Percentiles rank a stretch among this genome's conserved stretches.
Evolutionary conservation across 345 rosid species (phyloP).

Genomic region (Boechera retrofracta): DNA sequence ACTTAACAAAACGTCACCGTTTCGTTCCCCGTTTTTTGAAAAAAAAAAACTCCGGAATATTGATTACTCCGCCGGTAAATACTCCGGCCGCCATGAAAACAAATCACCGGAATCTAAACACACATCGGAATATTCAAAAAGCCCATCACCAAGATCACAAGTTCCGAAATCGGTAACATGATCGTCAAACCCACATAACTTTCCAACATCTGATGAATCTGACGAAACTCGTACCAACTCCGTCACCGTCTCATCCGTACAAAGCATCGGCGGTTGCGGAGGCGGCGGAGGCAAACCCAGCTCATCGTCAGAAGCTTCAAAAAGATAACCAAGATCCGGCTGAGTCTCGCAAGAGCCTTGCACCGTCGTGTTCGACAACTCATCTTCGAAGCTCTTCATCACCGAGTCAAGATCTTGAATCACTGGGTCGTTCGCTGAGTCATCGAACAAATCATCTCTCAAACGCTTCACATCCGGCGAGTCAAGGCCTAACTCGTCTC

Average conservation of each 20-base stretch:
- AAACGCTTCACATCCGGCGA: slow-evolving; percentile 62
- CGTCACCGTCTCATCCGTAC: slow-evolving; percentile 31
- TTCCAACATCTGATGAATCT: slow-evolving; percentile 39
- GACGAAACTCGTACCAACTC: slow-evolving; percentile 45
- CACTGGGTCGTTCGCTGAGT: slow-evolving; percentile 45
- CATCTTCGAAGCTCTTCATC: slow-evolving; percentile 62
- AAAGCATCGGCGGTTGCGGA: slow-evolving; percentile 8
- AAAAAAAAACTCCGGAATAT: not conserved
- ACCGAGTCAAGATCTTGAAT: slow-evolving; percentile 71
- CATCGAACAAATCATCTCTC: slow-evolving; percentile 72
- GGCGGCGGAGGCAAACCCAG: slow-evolving; percentile 72
- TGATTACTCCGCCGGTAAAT: slow-evolving; percentile 54
- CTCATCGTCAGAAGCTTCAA: slow-evolving; percentile 86
- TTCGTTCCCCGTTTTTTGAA: not conserved
- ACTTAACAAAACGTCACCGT: slow-evolving; percentile 31
- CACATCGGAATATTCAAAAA: slow-evolving; percentile 58
- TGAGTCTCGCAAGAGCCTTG: slow-evolving; percentile 41
- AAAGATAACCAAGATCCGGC: slow-evolving; percentile 71
- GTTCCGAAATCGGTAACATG: slow-evolving; percentile 52
- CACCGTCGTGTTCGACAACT: slow-evolving; percentile 35
- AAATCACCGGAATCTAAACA: slow-evolving; percentile 49
- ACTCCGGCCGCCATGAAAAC: slow-evolving; percentile 60
- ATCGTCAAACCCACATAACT: slow-evolving; percentile 51
- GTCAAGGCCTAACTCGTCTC: slow-evolving; percentile 45
- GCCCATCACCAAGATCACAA: slow-evolving; percentile 56